phyloP scores from a whole-genome alignment of 139 green algal species.

The Chlamydomonas sp. region DNA sequence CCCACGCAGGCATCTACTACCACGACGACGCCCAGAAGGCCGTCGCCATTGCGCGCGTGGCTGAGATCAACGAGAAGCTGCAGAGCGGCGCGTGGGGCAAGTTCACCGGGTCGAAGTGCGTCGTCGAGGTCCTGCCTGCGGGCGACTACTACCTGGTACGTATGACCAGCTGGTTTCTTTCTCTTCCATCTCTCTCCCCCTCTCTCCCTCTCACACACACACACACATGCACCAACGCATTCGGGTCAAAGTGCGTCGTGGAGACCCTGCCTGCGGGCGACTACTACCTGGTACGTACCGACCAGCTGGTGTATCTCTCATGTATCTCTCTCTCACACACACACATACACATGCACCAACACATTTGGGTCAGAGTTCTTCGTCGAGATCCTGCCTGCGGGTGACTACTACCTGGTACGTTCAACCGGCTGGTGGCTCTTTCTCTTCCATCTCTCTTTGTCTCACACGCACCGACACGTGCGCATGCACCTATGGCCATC shows the following conservation, averaged over 20 bases:
- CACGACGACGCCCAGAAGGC: constrained; percentile 33
- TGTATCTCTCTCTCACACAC: not conserved
- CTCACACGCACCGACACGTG: not conserved
- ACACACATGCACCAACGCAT: no score
- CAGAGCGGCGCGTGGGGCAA: not conserved
- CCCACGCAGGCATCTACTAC: constrained; percentile 59
- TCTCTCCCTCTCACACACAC: not conserved
- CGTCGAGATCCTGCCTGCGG: not conserved
- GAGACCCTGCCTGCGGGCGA: not conserved
- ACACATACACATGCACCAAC: not conserved
- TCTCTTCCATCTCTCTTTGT: not conserved
- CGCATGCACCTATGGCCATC: not conserved
- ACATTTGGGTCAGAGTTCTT: not conserved
- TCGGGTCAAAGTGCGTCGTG: no score
- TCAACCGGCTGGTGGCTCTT: no score
- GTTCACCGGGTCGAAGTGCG: not conserved
- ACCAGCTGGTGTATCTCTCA: not conserved
- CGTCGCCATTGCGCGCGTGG: not conserved
- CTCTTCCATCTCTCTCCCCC: not conserved
- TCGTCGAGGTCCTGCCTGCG: not conserved
- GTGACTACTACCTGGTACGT: constrained; percentile 18
- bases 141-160: constrained; percentile 17
- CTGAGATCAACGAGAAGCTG: constrained; percentile 9
- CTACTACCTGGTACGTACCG: not conserved
- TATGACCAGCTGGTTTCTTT: no score